Evolutionary conservation across 305 asterid species (phyloP).

Genomic region (Fraxinus latifolia): DNA sequence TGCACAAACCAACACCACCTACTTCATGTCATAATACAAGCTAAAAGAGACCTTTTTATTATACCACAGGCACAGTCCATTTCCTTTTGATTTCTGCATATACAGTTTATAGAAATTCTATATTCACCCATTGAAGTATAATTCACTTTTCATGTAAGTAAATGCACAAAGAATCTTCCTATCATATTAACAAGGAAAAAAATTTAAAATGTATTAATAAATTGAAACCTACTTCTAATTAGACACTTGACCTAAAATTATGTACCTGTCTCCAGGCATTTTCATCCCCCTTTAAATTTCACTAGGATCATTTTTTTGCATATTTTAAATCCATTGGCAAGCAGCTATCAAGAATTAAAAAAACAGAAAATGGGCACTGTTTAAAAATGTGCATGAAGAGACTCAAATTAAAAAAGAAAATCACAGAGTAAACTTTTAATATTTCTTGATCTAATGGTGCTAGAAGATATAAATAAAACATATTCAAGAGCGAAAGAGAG

Average conservation of each 20-base stretch:
- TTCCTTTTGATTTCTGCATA: neutral
- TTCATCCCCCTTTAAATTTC: neutral
- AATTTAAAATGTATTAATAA: neutral
- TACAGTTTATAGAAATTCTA: neutral
- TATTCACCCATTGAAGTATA: neutral
- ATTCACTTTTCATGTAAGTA: neutral
- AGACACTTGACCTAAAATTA: neutral
- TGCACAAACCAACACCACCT: neutral
- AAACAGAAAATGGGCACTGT: neutral
- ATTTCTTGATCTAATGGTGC: neutral
- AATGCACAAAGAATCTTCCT: neutral
- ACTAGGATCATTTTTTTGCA: neutral
- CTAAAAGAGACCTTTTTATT: neutral
- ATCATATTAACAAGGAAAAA: neutral
- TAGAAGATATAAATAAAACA: neutral
- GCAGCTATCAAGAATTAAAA: neutral
- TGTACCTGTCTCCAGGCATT: neutral
- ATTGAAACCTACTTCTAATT: neutral
- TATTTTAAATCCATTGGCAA: neutral
- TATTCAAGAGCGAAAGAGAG: neutral
- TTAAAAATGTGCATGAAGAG: neutral
- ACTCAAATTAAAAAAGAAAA: neutral
- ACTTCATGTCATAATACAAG: neutral
- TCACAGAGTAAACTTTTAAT: neutral
- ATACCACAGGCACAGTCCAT: neutral